These are phyloP conservation scores for Suhomyces canberraensis DNA, from an alignment of 805 yeast genomes.

Conservation along the genomic window DNA sequence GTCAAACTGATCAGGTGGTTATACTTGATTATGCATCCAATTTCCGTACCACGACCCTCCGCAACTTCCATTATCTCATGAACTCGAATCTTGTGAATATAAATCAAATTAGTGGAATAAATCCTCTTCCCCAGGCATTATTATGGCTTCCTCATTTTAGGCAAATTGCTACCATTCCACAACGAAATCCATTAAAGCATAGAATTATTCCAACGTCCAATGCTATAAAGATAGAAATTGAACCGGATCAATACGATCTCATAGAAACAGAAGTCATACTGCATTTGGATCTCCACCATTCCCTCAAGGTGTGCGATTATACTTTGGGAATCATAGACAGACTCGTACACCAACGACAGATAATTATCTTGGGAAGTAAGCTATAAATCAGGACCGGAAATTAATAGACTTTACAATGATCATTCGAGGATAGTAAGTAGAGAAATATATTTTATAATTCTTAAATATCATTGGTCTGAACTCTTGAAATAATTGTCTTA, in stretches of 20 bases:
- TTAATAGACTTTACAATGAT: too few species aligned
- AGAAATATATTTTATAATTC: too few species aligned
- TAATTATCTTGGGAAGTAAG: too few species aligned
- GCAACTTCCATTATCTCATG: neutral
- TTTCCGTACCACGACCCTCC: neutral
- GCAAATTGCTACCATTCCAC: constrained; percentile 7
- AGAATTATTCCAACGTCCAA: neutral
- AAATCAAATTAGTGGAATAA: neutral
- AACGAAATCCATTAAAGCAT: neutral
- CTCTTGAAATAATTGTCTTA: too few species aligned
- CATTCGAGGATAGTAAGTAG: too few species aligned
- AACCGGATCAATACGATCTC: neutral
- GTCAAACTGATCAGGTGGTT: neutral
- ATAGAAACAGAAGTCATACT: constrained; percentile 6
- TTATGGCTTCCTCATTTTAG: constrained; percentile 20
- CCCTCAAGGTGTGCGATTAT: constrained; percentile 12
- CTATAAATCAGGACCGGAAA: too few species aligned
- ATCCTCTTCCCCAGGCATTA: constrained; percentile 4
- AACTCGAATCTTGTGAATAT: constrained; percentile 4
- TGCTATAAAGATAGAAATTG: neutral
- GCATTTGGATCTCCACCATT: constrained; percentile 15
- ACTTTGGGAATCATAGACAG: constrained; percentile 1
- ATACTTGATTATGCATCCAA: constrained; percentile 4
- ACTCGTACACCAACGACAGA: too few species aligned
- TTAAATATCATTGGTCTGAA: too few species aligned